Evolutionary conservation across 805 yeast genomes (phyloP).

Genomic region (Jamesozyma piceae): DNA sequence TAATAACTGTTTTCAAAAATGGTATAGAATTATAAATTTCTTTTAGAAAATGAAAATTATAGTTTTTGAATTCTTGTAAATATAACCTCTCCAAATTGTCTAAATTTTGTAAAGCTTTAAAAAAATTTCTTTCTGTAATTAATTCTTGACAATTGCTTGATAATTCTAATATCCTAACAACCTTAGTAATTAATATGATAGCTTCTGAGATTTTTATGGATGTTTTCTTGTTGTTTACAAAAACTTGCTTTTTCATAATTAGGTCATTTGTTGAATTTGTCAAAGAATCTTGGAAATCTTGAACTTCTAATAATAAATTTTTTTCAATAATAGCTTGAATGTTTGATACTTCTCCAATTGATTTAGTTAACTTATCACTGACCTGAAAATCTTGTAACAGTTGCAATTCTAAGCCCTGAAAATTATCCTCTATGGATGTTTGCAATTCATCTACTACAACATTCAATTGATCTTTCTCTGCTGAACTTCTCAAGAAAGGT

Average conservation of each 20-base stretch:
- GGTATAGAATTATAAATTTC: constrained; percentile 73
- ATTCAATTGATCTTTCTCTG: constrained; percentile 21
- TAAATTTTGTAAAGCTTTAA: constrained; percentile 75
- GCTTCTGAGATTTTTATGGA: constrained; percentile 64
- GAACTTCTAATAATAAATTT: constrained; percentile 43
- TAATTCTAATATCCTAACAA: constrained; percentile 74
- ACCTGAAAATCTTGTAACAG: constrained; percentile 28
- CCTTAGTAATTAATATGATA: constrained; percentile 53
- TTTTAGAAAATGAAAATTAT: constrained; percentile 54
- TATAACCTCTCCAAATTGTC: constrained; percentile 66
- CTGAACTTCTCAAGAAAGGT: constrained; percentile 23
- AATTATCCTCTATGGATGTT: constrained; percentile 28
- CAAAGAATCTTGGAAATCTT: constrained; percentile 47
- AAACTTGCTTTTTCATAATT: constrained; percentile 49
- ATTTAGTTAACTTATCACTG: constrained; percentile 30
- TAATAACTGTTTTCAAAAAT: constrained; percentile 57
- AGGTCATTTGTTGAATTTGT: constrained; percentile 59
- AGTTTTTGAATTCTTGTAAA: constrained; percentile 58
- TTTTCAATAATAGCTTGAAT: constrained; percentile 51
- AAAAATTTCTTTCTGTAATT: constrained; percentile 64
- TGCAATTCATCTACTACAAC: constrained; percentile 22
- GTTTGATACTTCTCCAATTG: constrained; percentile 53
- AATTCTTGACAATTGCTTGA: constrained; percentile 80
- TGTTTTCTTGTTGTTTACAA: constrained; percentile 53
- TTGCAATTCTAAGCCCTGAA: constrained; percentile 27